Evolutionary conservation across 2,329 filamentous ascomycete genomes (phyloP).

Genomic region (Cadophora malorum): DNA sequence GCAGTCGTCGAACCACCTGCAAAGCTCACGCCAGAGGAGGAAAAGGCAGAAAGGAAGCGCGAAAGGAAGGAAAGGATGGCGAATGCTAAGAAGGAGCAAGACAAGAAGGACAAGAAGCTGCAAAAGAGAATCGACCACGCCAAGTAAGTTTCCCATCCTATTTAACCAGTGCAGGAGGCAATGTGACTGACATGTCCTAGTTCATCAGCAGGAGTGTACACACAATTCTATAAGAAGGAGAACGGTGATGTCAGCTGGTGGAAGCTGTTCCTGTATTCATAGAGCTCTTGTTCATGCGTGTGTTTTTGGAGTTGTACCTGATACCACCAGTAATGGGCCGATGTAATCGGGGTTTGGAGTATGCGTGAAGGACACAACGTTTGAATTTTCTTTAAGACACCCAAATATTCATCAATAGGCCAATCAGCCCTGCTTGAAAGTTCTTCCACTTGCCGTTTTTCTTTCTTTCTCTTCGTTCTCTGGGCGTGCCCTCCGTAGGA

Average conservation of each 20-base stretch:
- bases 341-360: not conserved
- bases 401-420: not conserved
- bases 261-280: constrained; percentile 18
- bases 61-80: constrained; percentile 22
- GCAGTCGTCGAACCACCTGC: not conserved
- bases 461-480: constrained; percentile 97
- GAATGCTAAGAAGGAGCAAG: constrained; percentile 20
- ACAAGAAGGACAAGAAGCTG: constrained; percentile 22
- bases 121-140: constrained; percentile 25
- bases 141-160: constrained; percentile 7
- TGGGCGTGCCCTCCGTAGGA: constrained; percentile 92
- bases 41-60: constrained; percentile 19
- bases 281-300: not conserved
- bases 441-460: constrained; percentile 96
- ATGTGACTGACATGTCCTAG: not conserved
- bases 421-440: constrained; percentile 65
- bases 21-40: constrained; percentile 24
- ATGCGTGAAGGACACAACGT: constrained; percentile 5
- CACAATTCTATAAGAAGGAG: constrained; percentile 27
- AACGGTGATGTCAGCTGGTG: constrained; percentile 27
- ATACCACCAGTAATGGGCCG: constrained; percentile 3
- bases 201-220: constrained; percentile 25
- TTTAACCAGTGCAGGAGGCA: not conserved
- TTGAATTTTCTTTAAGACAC: constrained; percentile 5
- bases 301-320: not conserved